Base-by-base conservation (phyloP, 371 early-diverging fungal species). In the Mortierella sp. region DNA sequence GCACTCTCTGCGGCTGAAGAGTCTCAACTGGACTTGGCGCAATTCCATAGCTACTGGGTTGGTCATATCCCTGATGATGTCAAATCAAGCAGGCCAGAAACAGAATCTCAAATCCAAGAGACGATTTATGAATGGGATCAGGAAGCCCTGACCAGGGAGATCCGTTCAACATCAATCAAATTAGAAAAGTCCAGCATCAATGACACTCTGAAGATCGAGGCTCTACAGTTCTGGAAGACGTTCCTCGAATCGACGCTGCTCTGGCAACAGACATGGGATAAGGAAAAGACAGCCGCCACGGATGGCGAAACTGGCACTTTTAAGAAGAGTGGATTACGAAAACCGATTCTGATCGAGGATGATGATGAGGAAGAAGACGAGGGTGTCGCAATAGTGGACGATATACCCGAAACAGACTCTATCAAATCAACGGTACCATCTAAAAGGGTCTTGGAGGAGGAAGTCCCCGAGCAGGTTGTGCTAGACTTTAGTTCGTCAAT, bases 181-280 rank as follows among this genome's bases (percentile, higher is more conserved):
- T 72, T 74, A 47, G 87, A 86, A 18, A 90, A 89, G 64, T 75
- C 85, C 16, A 86, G 64, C 15, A 83, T 72, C 51, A 71, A 79
- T 16, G 85, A 90, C 56, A 81, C 75, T 6, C 23, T 81, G 5
- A 72, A 80, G 0, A 58, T 82, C 2, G 85, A 87, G 25, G 65
- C 86, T 1, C 63, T 85, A 11, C 43, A 68, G 6, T 90, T 88
- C 63, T 83, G 86, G 66, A 63, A 64, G 23, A 30, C 59, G 0
- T 84, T 89, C 55, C 57, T 89, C 46, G 70, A 77, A 23, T 65
- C 70, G 47, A 67, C 72, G 0, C 30, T 76, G 12, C 44, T 61
- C 11, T 14, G 26, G n/a, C 64, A 81, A 43, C 51, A 48, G 30
- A 21, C 52, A 16, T 11, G 26, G 19, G 43, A 5, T 1, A 11